These are phyloP conservation scores for Saccharum hybrid DNA, from an alignment of 202 grass and related monocot genomes.

Conservation along the genomic window DNA sequence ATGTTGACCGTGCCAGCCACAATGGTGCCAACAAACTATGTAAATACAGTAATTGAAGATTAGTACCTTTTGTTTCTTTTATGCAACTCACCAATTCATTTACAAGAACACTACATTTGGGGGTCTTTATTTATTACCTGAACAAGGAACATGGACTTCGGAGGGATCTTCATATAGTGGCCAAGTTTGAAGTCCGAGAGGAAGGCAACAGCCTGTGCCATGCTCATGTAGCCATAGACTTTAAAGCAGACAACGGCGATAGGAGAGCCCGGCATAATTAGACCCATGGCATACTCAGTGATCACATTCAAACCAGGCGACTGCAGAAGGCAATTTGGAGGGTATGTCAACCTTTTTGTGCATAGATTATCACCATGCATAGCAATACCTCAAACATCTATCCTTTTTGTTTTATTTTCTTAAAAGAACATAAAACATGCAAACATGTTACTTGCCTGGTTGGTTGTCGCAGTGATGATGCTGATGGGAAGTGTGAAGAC, in stretches of 20 bases:
- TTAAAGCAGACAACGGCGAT: slow-evolving; percentile 94
- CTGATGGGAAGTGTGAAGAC: slow-evolving; percentile 87
- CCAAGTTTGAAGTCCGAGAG: slow-evolving; percentile 96
- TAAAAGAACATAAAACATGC: neutral
- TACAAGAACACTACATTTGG: neutral
- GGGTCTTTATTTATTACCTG: slow-evolving; percentile 53
- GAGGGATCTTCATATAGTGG: slow-evolving; percentile 97
- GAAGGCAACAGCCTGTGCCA: slow-evolving; percentile 73
- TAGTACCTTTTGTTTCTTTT: slow-evolving; percentile 31
- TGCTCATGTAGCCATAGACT: slow-evolving; percentile 90
- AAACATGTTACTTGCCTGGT: slow-evolving; percentile 60
- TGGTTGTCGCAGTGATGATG: slow-evolving; percentile 87
- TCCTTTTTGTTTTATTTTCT: neutral
- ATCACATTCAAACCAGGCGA: slow-evolving; percentile 88
- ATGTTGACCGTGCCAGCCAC: slow-evolving; percentile 77
- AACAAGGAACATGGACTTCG: slow-evolving; percentile 91
- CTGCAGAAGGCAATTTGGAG: slow-evolving; percentile 38
- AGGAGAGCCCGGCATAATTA: slow-evolving; percentile 79
- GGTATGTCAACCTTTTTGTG: slow-evolving; percentile 7
- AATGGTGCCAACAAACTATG: slow-evolving; percentile 73
- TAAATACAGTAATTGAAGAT: slow-evolving; percentile 18
- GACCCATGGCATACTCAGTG: slow-evolving; percentile 78
- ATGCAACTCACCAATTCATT: slow-evolving; percentile 1
- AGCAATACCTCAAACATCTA: neutral
- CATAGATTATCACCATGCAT: neutral